These are phyloP conservation scores for Thymus mandschuricus DNA, from an alignment of 257 asterid genomes.

Conservation along the genomic window DNA sequence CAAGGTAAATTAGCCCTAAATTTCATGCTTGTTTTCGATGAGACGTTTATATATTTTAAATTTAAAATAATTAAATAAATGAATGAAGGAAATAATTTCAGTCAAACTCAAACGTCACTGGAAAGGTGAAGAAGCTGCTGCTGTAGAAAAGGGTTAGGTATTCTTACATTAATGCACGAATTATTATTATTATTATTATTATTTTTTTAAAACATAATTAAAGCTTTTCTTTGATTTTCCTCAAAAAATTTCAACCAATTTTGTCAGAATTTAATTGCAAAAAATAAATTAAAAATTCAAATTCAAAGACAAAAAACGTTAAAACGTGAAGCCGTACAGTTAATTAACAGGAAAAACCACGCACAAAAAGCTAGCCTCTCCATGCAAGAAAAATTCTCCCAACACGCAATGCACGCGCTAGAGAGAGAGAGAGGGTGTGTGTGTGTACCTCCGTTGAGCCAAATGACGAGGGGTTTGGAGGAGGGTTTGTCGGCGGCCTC, in stretches of 20 bases:
- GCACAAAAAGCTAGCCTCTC: conserved; percentile 11
- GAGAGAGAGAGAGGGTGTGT: background rate
- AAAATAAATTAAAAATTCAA: background rate
- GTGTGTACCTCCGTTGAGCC: conserved; percentile 90
- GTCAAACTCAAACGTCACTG: conserved; percentile 32
- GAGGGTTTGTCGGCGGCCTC: conserved; percentile 61
- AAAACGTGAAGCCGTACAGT: conserved; percentile 6
- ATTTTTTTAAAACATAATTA: too few species aligned
- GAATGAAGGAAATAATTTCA: background rate
- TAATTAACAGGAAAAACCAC: background rate
- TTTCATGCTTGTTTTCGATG: conserved; percentile 35
- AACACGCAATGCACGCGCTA: background rate
- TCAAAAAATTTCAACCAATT: conserved; percentile 10
- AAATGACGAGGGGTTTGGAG: conserved; percentile 72
- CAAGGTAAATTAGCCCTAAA: conserved; percentile 29
- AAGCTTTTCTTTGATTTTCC: background rate
- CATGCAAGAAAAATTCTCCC: background rate
- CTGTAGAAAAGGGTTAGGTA: conserved; percentile 28
- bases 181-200: too few species aligned
- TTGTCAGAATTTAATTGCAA: background rate
- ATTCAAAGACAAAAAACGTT: background rate
- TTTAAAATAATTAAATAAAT: background rate
- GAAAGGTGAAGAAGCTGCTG: conserved; percentile 1
- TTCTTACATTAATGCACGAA: conserved; percentile 3
- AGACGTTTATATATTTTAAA: conserved; percentile 4